Conservation (phyloP, 2,329 filamentous ascomycete genomes). For the Ophiocordyceps robertsii region DNA sequence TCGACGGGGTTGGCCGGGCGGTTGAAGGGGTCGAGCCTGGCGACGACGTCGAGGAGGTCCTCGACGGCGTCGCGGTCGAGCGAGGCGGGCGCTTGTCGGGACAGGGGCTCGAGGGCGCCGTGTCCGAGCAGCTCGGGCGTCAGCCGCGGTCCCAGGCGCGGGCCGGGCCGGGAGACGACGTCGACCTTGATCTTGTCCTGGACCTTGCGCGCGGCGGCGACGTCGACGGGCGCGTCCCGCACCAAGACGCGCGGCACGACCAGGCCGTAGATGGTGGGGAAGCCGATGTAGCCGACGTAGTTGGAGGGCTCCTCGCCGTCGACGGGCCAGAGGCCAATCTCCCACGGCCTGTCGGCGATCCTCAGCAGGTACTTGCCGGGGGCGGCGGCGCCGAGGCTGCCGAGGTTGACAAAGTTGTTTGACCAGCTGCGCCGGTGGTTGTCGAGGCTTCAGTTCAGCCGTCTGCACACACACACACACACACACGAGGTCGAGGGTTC, state of each 20-base stretch:
- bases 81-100: neutral
- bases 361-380: conserved; percentile 2
- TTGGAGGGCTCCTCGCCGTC: neutral
- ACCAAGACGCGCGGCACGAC: neutral
- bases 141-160: neutral
- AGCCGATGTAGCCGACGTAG: conserved; percentile 1
- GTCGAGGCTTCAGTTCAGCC: neutral
- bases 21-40: neutral
- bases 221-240: neutral
- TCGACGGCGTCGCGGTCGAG: neutral
- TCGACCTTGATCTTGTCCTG: neutral
- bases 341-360: conserved; percentile 1
- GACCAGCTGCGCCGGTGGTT: conserved; percentile 8
- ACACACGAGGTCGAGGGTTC: neutral
- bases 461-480: no score
- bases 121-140: neutral
- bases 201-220: neutral
- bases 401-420: conserved; percentile 15
- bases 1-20: neutral
- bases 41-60: neutral
- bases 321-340: conserved; percentile 2
- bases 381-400: conserved; percentile 4
- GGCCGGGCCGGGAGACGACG: neutral
- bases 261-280: conserved; percentile 2
- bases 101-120: neutral